Evolutionary conservation across 2,329 filamentous ascomycete genomes (phyloP).

Genomic region (Pyrenochaeta sp.): DNA sequence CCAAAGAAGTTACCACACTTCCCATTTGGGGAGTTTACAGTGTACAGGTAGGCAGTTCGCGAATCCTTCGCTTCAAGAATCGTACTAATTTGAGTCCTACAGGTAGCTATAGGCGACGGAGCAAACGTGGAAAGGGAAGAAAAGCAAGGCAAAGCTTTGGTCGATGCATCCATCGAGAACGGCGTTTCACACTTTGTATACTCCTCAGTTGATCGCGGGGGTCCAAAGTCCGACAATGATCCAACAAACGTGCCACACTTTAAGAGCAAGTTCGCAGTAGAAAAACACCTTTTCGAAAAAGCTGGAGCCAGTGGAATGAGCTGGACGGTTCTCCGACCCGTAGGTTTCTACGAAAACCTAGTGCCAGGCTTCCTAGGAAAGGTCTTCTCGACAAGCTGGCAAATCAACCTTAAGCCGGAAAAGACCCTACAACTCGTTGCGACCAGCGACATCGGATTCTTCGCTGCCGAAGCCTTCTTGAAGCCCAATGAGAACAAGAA

Average conservation of each 20-base stretch:
- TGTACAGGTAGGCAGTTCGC: constrained; percentile 21
- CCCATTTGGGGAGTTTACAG: constrained; percentile 41
- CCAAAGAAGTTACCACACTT: constrained; percentile 35
- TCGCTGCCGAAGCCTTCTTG: constrained; percentile 58
- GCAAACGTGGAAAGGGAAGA: constrained; percentile 28
- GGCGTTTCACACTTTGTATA: constrained; percentile 48
- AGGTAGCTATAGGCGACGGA: not conserved
- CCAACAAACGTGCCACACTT: constrained; percentile 68
- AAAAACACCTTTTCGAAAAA: constrained; percentile 59
- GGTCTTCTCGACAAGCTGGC: constrained; percentile 51
- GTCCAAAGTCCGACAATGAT: constrained; percentile 54
- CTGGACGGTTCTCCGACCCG: constrained; percentile 67
- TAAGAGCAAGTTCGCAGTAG: constrained; percentile 65
- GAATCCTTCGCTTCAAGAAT: not conserved
- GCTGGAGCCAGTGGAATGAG: constrained; percentile 48
- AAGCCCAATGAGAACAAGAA: constrained; percentile 51
- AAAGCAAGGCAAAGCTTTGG: constrained; percentile 43
- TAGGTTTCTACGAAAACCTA: constrained; percentile 68
- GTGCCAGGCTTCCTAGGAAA: constrained; percentile 55
- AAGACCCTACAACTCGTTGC: constrained; percentile 46
- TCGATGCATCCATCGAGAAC: constrained; percentile 39
- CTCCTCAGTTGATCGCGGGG: constrained; percentile 47
- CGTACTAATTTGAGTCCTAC: not conserved
- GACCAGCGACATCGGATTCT: constrained; percentile 58
- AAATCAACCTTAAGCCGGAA: constrained; percentile 39